Evolutionary conservation across 225 moss, liverwort and hornwort genomes (phyloP).

Genomic region (Lunularia cruciata): DNA sequence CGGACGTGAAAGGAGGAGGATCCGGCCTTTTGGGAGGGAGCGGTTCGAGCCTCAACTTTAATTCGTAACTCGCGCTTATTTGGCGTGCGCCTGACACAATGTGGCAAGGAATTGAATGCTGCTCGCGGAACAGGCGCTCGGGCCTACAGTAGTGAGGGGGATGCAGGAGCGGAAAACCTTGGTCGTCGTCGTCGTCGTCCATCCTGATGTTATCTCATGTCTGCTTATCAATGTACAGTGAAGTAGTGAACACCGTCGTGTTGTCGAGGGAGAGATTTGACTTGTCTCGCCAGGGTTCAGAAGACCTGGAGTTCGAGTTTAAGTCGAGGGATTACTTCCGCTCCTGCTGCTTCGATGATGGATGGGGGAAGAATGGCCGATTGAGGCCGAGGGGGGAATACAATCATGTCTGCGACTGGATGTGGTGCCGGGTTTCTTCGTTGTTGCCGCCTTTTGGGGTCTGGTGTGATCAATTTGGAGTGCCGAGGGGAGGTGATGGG

Average conservation of each 20-base stretch:
- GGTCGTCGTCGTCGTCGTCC: conserved; percentile 7
- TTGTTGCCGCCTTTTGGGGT: not conserved
- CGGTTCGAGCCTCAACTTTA: not conserved
- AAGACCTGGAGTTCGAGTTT: not conserved
- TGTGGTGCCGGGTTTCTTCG: not conserved
- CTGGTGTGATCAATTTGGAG: not conserved
- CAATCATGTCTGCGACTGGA: not conserved
- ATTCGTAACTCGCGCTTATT: conserved; percentile 16
- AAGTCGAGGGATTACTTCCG: not conserved
- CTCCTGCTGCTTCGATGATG: too few species aligned
- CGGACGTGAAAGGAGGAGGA: too few species aligned
- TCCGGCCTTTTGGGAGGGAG: not conserved
- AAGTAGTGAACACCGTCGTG: not conserved
- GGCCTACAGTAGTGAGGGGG: not conserved
- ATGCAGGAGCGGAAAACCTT: too few species aligned
- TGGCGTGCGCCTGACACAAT: conserved; percentile 16
- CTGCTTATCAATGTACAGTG: not conserved
- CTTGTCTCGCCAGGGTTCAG: too few species aligned
- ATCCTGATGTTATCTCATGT: conserved; percentile 2
- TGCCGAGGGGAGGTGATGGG: not conserved
- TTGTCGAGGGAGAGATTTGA: not conserved
- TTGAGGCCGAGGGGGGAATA: not conserved
- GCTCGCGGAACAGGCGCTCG: not conserved
- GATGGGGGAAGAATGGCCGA: not conserved
- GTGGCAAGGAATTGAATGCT: not conserved